A percentile compares a stretch with the other conserved stretches of the same genome.
Evolutionary conservation across 1,284 basidiomycete species (phyloP).

Genomic region (Paramarasmius palmivorus): DNA sequence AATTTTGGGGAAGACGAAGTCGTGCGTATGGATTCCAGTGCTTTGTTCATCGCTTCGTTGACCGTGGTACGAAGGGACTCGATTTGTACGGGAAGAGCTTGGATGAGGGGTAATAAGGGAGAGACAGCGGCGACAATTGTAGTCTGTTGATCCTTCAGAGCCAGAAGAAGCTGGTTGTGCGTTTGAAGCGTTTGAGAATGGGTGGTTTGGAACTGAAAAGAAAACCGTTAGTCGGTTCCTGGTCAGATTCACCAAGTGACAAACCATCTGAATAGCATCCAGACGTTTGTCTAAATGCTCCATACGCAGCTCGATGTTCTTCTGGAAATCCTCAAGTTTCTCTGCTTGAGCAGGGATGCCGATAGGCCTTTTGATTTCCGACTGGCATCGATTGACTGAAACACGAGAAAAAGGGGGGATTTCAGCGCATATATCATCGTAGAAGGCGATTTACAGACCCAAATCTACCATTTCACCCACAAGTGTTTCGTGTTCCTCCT

Average conservation of each 20-base stretch:
- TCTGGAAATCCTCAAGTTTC: constrained; percentile 40
- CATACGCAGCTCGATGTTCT: constrained; percentile 39
- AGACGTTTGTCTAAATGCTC: constrained; percentile 54
- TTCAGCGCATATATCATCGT: constrained; percentile 22
- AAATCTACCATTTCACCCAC: constrained; percentile 45
- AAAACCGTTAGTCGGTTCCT: not conserved
- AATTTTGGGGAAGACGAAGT: not conserved
- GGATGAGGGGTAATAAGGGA: constrained; percentile 58
- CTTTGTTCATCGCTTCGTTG: constrained; percentile 34
- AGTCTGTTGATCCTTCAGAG: constrained; percentile 56
- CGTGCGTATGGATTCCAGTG: constrained; percentile 12
- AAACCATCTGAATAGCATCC: constrained; percentile 55
- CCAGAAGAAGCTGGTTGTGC: constrained; percentile 54
- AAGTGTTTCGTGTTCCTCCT: constrained; percentile 44
- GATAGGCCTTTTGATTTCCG: constrained; percentile 54
- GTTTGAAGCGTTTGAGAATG: constrained; percentile 48
- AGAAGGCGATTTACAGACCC: constrained; percentile 34
- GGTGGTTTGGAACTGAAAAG: constrained; percentile 42
- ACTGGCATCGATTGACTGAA: constrained; percentile 59
- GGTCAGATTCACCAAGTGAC: not conserved
- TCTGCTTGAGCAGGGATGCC: constrained; percentile 55
- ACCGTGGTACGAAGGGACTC: constrained; percentile 47
- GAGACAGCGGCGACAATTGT: constrained; percentile 49
- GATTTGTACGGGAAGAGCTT: constrained; percentile 56
- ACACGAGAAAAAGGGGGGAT: constrained; percentile 4